Conservation (phyloP, 345 rosid species). For the Citrus reticulata region DNA sequence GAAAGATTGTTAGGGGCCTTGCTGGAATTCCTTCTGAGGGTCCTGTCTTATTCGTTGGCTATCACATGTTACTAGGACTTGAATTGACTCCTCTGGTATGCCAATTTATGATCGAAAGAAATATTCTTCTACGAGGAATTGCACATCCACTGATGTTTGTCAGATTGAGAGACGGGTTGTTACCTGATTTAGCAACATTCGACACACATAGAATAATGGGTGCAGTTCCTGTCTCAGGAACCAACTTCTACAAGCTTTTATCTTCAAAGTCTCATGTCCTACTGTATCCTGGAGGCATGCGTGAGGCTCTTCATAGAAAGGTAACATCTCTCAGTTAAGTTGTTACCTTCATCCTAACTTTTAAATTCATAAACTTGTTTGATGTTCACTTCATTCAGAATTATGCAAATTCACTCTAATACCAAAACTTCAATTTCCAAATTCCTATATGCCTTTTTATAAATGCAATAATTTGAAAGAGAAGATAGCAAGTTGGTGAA, state of each 20-base stretch:
- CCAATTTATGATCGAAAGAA: slow-evolving; percentile 35
- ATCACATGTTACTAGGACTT: slow-evolving; percentile 55
- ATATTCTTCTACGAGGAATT: slow-evolving; percentile 44
- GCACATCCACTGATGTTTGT: slow-evolving; percentile 46
- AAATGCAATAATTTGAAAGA: neutral
- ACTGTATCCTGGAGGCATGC: slow-evolving; percentile 76
- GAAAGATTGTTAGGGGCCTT: slow-evolving; percentile 49
- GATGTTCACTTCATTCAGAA: neutral
- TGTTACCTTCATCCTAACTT: neutral
- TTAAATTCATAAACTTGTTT: neutral
- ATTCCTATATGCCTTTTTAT: too few relatives aligned
- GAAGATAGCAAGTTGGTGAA: neutral
- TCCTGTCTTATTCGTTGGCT: slow-evolving; percentile 50
- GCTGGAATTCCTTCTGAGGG: slow-evolving; percentile 54
- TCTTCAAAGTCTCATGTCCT: slow-evolving; percentile 62
- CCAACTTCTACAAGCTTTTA: slow-evolving; percentile 58
- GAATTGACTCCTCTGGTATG: slow-evolving; percentile 34
- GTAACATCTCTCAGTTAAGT: slow-evolving; percentile 14
- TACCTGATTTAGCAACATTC: slow-evolving; percentile 18
- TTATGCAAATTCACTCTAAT: neutral
- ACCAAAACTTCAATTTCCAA: neutral
- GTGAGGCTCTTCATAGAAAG: slow-evolving; percentile 76
- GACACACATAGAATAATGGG: slow-evolving; percentile 60
- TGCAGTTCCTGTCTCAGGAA: slow-evolving; percentile 62
- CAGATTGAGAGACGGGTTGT: slow-evolving; percentile 13